Evolutionary conservation across 1,284 basidiomycete genomes (phyloP).

Genomic region (Paramarasmius palmivorus): DNA sequence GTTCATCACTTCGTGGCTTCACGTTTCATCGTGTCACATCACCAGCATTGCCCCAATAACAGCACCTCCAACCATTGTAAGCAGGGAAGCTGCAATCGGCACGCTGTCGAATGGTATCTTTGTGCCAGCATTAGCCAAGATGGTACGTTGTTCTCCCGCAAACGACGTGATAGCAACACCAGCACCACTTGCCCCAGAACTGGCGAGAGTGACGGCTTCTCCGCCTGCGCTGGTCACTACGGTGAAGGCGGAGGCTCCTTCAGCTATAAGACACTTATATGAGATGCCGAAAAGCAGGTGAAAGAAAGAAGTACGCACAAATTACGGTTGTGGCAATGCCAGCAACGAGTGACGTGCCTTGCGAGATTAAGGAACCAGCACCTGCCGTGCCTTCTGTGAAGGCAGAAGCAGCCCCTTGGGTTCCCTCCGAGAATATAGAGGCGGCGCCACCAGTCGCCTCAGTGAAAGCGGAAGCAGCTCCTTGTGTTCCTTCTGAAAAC

Average conservation of each 20-base stretch:
- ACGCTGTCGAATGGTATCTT: background rate
- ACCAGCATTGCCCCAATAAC: background rate
- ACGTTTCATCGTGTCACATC: background rate
- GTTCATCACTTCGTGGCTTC: too few species aligned
- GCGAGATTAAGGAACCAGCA: slow-evolving; percentile 3
- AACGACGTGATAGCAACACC: slow-evolving; percentile 7
- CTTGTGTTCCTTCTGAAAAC: background rate
- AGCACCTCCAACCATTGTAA: background rate
- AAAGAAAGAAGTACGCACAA: slow-evolving; percentile 3
- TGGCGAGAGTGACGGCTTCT: slow-evolving; percentile 9
- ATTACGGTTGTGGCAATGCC: slow-evolving; percentile 10
- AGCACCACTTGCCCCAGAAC: background rate
- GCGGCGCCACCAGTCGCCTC: background rate
- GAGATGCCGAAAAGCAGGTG: background rate
- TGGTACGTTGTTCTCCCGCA: slow-evolving; percentile 7
- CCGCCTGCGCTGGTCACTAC: slow-evolving; percentile 11
- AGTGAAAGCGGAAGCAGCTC: background rate
- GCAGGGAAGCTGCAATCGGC: background rate
- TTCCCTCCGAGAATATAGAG: background rate
- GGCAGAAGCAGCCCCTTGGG: slow-evolving; percentile 3
- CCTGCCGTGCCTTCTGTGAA: background rate
- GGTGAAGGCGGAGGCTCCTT: slow-evolving; percentile 2
- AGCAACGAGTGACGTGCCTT: slow-evolving; percentile 7
- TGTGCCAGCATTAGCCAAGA: background rate
- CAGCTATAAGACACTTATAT: background rate